A percentile compares a stretch with the other conserved stretches of the same genome.
Conservation (phyloP, 2,329 filamentous ascomycete genomes). For the Phyllachora maydis region DNA sequence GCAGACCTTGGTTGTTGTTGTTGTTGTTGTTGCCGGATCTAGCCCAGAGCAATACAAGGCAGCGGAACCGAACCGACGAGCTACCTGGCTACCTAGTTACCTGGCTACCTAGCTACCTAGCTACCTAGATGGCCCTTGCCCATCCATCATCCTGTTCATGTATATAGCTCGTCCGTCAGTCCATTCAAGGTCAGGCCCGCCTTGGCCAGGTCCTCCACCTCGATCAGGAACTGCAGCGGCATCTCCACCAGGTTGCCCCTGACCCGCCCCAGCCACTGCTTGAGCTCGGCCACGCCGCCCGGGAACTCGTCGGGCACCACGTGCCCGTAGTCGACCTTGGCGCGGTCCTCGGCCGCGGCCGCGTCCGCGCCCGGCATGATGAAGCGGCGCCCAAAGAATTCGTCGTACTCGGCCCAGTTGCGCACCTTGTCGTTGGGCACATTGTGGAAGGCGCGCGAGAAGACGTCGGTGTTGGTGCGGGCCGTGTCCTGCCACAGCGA, state of each 20-base stretch:
- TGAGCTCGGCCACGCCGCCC: conserved; percentile 52
- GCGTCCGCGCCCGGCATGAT: conserved; percentile 23
- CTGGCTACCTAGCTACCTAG: too few species aligned
- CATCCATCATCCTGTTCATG: too few species aligned
- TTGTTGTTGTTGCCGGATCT: too few species aligned
- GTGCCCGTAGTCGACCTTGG: conserved; percentile 65
- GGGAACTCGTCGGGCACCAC: conserved; percentile 64
- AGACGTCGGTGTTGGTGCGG: conserved; percentile 58
- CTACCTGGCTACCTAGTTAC: too few species aligned
- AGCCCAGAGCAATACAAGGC: too few species aligned
- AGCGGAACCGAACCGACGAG: too few species aligned
- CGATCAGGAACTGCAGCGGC: conserved; percentile 71
- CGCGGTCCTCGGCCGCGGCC: conserved; percentile 23
- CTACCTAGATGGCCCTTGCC: too few species aligned
- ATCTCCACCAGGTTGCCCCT: conserved; percentile 68
- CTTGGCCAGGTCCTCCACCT: conserved; percentile 67
- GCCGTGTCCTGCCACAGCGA: conserved; percentile 56
- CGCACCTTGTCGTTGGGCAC: conserved; percentile 49
- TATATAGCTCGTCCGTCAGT: conserved; percentile 55
- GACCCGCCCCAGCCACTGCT: conserved; percentile 44
- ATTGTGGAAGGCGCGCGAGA: conserved; percentile 62
- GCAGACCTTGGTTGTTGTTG: too few species aligned
- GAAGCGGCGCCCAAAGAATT: conserved; percentile 50
- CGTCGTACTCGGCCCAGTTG: conserved; percentile 54
- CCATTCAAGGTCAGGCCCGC: conserved; percentile 54